A percentile compares a stretch with the other conserved stretches of the same genome.
phyloP scores from a whole-genome alignment of 2,329 filamentous ascomycete species.

The Colletotrichum eleusines region DNA sequence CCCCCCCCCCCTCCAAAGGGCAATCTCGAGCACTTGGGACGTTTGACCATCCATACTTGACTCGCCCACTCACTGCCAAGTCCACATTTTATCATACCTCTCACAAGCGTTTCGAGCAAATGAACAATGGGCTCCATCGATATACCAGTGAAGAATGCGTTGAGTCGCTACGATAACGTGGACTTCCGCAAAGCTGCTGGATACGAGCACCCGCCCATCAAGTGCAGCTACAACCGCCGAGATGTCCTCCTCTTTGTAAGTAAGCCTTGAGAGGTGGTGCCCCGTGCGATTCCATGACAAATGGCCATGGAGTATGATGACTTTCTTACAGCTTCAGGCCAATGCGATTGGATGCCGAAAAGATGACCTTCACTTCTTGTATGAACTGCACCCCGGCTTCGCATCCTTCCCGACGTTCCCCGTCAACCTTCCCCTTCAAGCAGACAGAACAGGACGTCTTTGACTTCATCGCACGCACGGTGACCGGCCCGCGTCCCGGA shows the following conservation, averaged over 20 bases:
- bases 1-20: no score
- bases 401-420: conserved; percentile 61
- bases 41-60: no score
- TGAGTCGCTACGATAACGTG: conserved; percentile 56
- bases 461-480: conserved; percentile 55
- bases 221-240: conserved; percentile 57
- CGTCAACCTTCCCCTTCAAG: conserved; percentile 59
- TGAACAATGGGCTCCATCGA: conserved; percentile 43
- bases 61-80: neutral
- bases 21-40: no score
- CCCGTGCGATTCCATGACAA: neutral
- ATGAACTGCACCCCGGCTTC: conserved; percentile 59
- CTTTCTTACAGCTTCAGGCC: conserved; percentile 46
- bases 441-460: conserved; percentile 59
- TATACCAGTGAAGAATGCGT: conserved; percentile 52
- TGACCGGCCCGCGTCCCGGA: conserved; percentile 52
- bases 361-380: conserved; percentile 58
- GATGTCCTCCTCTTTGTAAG: conserved; percentile 57
- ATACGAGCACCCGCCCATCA: conserved; percentile 52
- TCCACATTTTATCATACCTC: neutral
- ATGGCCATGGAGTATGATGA: neutral
- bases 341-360: conserved; percentile 54
- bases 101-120: neutral
- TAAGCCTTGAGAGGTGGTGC: conserved; percentile 29
- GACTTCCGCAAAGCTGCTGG: conserved; percentile 55